Evolutionary conservation across 768 basidiomycete species (phyloP), one percentile per base, ranked within the genome.

Genomic region (Pulveroboletus sp.): DNA sequence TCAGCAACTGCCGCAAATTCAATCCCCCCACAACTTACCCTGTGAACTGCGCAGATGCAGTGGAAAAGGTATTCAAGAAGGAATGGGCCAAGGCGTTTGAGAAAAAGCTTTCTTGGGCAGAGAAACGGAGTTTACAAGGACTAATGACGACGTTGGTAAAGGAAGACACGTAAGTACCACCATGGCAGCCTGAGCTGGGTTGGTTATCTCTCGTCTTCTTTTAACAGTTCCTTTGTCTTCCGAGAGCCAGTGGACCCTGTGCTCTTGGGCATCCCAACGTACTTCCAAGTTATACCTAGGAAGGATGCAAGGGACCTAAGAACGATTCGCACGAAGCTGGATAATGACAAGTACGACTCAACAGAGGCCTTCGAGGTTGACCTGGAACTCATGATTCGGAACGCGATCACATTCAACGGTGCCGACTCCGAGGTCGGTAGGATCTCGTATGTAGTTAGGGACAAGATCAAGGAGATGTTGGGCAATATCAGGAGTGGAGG

Each of bases 1-100:
- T 96, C 63, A 75, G 68, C 64, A 99, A 99, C 61, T 97, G 94
- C 67, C 84, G 91, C 30, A 77, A 83, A 57, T 99, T 98, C 77
- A 99, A 99, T 60, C 88, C 89, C 15, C 80, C 85, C 6, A 80
- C 75, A 17, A 90, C 91, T 0, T 85, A 81, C 54, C 87, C 91
- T 4, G 75, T 80, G 41, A 72, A 75, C 26, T 86, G 83, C 55
- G 89, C 89, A 3, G 84, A 88, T 46, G 67, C 70, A 5, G 76
- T 93, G 12, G 93, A 97, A 69, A 80, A 73, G 42, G 75, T 67
- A 7, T 93, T 86, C 73, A 84, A 83, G 69, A 85, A 80, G 63
- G 93, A 97, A 65, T 98, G 96, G 94, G 65, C 78, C 15, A 91
- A 89, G 66, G 76, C 72, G 2, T 75, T 75, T 63, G 86, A 87